Base-by-base conservation (phyloP, 345 rosid genomes). In the Ceriops zippeliana region DNA sequence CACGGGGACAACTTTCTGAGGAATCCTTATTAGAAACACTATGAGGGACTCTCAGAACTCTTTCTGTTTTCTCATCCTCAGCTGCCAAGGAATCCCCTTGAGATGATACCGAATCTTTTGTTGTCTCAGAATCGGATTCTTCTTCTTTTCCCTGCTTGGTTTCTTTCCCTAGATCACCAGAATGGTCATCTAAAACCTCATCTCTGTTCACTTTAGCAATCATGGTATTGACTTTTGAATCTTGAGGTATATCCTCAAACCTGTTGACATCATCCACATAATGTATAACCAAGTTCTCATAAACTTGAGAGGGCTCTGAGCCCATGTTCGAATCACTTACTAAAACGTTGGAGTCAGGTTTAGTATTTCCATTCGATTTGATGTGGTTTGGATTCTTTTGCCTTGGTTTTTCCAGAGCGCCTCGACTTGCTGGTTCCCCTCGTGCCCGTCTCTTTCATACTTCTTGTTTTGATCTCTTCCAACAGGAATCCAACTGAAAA, bases 181-280 rank as follows among this genome's bases (percentile, higher is more conserved):
- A 78, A 64, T 30, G 67, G 35, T 83, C 81, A 67, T 76, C 84
- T 30, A 74, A 71, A 63, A 7, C 68, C 58, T 70, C 85, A 59
- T 74, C 79, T 64, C 62, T 80, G 38, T 62, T 77, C 28, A 49
- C 61, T 71, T 69, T 70, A 2, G 49, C 74, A 31, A 57, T 47
- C 67, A 49, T 62, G 58, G 64, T 49, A 53, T 69, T 30, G 28
- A 73, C 65, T 69, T 79, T 78, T 28, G 75, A 56, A 73, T 67
- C 75, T 66, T 57, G 73, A 79, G 79, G 77, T 42, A 68, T 70
- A 66, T 37, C 79, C 30, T 76, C 83, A 71, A 52, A 73, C 80
- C 74, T 84, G 86, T 83, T 81, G 56, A 67, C 80, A 74, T 88
- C 86, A 78, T 86, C 90, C 78, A 85, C 79, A 81, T 84, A 86